Base-by-base conservation (phyloP, 768 basidiomycete genomes). In the Trametes cubensis region DNA sequence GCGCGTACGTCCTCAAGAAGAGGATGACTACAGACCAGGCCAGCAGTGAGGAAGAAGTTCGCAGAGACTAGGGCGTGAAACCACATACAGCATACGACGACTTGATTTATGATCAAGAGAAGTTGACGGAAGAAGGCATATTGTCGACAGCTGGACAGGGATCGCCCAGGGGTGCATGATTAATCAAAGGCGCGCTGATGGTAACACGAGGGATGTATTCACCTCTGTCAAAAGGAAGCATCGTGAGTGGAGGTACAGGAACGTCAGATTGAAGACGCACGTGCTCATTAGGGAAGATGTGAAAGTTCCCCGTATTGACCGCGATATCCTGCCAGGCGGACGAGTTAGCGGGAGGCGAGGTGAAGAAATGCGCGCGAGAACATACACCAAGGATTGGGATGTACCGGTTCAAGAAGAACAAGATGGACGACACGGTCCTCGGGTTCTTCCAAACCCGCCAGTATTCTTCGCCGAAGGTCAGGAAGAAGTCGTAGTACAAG, bases 351-450 rank as follows among this genome's bases (percentile, higher is more conserved):
- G n/a, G 76, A 72, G 8, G 63, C 66, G 15, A 78, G 66, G 50
- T 76, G 77, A 30, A 40, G 30, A 26, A 26, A 6, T 18, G n/a
- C 13, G 2, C 20, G 30, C n/a, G 26, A 30, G 17, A 0, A 58
- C 62, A 57, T 48, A 68, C 69, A 34, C 77, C 79, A 45, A 80
- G 69, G 51, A 81, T 73, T 2, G 80, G 74, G 30, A 80, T 63
- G 58, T 85, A 85, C 6, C 83, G 80, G 62, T 83, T 82, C 38
- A 81, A 49, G 51, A 81, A 78, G 69, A 85, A 85, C 66, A 78
- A 74, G 34, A 76, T 74, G 2, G 80, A 73, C 55, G 80, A 78
- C 10, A 64, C 52, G 1, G 70, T 73, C 55, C 76, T 77, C 1
- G 76, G 76, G 47, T 75, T 72, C 55, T 70, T 70, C 84, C 84